These are phyloP conservation scores for Hamigera avellanea DNA, from an alignment of 495 filamentous ascomycete species.

Conservation along the genomic window DNA sequence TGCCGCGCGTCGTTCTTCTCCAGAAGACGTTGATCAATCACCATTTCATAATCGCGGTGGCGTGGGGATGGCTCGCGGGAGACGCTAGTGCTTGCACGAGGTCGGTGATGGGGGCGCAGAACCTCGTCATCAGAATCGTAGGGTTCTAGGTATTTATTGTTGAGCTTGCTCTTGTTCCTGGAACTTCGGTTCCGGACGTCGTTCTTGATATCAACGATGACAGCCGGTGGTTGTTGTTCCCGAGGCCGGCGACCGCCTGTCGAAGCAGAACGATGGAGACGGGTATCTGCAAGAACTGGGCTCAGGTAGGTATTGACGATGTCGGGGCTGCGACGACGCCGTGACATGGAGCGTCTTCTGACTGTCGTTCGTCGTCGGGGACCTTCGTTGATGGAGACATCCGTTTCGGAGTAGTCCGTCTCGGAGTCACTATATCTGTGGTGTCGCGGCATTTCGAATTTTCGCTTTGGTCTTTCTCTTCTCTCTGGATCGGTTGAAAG, in stretches of 20 bases:
- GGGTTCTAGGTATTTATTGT: slow-evolving; percentile 2
- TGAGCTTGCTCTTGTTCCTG: slow-evolving; percentile 9
- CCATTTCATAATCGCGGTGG: slow-evolving; percentile 24
- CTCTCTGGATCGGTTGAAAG: not conserved
- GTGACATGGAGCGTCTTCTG: slow-evolving; percentile 27
- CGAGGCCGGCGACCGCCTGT: slow-evolving; percentile 25
- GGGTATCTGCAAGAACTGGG: slow-evolving; percentile 12
- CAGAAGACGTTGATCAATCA: slow-evolving; percentile 25
- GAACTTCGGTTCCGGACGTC: slow-evolving; percentile 4
- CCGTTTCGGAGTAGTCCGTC: slow-evolving; percentile 30
- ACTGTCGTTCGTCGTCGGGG: slow-evolving; percentile 12
- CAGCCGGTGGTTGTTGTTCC: slow-evolving; percentile 12
- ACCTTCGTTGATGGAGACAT: slow-evolving; percentile 20
- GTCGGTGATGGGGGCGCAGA: slow-evolving; percentile 9
- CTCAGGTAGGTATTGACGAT: slow-evolving; percentile 11
- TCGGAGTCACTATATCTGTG: slow-evolving; percentile 18
- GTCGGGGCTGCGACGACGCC: slow-evolving; percentile 18
- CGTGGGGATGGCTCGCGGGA: slow-evolving; percentile 6
- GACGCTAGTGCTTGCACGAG: slow-evolving; percentile 9
- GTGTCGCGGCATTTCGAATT: slow-evolving; percentile 13
- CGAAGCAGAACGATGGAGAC: slow-evolving; percentile 27
- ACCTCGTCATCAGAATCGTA: slow-evolving; percentile 24
- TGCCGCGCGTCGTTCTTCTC: slow-evolving; percentile 26
- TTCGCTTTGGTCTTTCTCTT: slow-evolving; percentile 11
- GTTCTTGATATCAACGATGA: slow-evolving; percentile 26